Evolutionary conservation across 192 early-diverging fungal genomes (phyloP).

Genomic region (Umbelopsis sp.): DNA sequence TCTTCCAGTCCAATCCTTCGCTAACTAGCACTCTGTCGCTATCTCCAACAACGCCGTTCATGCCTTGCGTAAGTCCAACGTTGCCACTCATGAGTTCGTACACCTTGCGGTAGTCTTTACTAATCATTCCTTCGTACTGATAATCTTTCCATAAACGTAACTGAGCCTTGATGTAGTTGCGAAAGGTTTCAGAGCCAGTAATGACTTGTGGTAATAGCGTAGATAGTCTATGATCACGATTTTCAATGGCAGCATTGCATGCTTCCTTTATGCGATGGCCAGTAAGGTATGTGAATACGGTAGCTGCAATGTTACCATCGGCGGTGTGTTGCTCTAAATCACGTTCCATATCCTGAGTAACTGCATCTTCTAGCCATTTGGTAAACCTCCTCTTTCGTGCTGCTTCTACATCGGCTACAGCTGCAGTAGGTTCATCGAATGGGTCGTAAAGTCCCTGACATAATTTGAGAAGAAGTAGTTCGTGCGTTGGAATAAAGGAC

Average conservation of each 20-base stretch:
- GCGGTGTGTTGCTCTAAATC: constrained; percentile 33
- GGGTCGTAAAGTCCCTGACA: constrained; percentile 54
- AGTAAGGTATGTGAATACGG: constrained; percentile 58
- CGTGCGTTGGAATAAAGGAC: constrained; percentile 1
- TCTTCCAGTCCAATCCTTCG: constrained; percentile 64
- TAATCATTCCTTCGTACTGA: constrained; percentile 6
- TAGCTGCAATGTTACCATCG: constrained; percentile 31
- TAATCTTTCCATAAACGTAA: constrained; percentile 38
- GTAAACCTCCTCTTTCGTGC: constrained; percentile 59
- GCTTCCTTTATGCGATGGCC: constrained; percentile 68
- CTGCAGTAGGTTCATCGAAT: constrained; percentile 17
- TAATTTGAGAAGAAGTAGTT: constrained; percentile 16
- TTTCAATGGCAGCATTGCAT: constrained; percentile 59
- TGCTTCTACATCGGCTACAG: constrained; percentile 33
- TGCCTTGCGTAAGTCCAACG: constrained; percentile 31
- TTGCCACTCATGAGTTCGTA: constrained; percentile 62
- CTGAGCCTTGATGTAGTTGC: constrained; percentile 43
- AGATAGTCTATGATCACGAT: constrained; percentile 71
- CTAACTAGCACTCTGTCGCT: constrained; percentile 32
- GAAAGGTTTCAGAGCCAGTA: constrained; percentile 50
- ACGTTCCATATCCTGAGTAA: constrained; percentile 45
- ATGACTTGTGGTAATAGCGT: constrained; percentile 77
- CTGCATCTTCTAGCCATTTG: constrained; percentile 65
- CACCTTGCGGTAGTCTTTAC: constrained; percentile 48
- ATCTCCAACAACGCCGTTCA: constrained; percentile 5